Conservation (phyloP, 352 stramenopile species). For the Globisporangium cederbergense region DNA sequence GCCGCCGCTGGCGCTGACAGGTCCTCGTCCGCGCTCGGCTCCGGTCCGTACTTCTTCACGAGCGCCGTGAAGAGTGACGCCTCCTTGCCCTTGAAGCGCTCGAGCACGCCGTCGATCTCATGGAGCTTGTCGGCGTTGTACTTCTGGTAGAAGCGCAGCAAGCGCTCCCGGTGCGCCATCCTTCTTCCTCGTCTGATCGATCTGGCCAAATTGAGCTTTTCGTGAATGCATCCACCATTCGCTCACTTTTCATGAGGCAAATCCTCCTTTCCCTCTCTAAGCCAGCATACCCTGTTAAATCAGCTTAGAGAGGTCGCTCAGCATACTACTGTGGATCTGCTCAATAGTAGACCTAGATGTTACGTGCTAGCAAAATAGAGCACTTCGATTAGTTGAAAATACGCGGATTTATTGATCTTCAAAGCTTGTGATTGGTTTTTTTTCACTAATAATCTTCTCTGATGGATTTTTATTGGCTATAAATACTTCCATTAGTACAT, state of each 20-base stretch:
- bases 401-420: too few species aligned
- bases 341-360: too few species aligned
- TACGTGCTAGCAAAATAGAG: too few species aligned
- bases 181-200: background rate
- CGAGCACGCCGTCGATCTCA: constrained; percentile 77
- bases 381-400: too few species aligned
- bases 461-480: too few species aligned
- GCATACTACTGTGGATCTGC: too few species aligned
- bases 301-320: too few species aligned
- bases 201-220: too few species aligned
- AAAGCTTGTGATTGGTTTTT: too few species aligned
- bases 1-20: constrained; percentile 17
- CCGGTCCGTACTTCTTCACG: constrained; percentile 80
- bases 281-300: too few species aligned
- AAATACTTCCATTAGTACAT: too few species aligned
- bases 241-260: background rate
- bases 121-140: constrained; percentile 83
- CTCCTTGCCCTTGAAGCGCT: constrained; percentile 80
- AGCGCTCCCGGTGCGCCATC: constrained; percentile 64
- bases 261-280: background rate
- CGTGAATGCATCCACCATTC: constrained; percentile 1
- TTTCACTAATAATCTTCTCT: too few species aligned
- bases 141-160: constrained; percentile 83
- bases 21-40: constrained; percentile 52
- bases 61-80: constrained; percentile 65